These are phyloP conservation scores for Podospora comata DNA, from an alignment of 495 filamentous ascomycete genomes.

Conservation along the genomic window DNA sequence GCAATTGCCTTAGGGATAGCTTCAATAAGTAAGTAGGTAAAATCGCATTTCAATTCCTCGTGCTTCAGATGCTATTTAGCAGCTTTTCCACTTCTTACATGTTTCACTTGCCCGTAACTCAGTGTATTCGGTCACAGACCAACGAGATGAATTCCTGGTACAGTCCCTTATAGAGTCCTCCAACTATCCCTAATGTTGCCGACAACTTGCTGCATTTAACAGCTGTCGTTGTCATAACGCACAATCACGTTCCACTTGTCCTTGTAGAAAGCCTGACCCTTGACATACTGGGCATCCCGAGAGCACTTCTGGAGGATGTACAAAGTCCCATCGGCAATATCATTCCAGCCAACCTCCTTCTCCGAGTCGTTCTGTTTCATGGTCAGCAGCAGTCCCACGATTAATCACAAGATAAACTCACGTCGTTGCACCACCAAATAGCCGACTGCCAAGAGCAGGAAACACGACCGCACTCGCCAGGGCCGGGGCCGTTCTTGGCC, in stretches of 20 bases:
- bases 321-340: background rate
- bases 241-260: background rate
- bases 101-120: background rate
- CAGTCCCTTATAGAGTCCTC: background rate
- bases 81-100: no score
- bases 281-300: background rate
- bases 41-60: no score
- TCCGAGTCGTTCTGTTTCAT: background rate
- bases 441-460: constrained; percentile 27
- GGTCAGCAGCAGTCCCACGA: background rate
- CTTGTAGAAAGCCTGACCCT: background rate
- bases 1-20: no score
- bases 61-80: no score
- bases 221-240: background rate
- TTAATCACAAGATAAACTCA: constrained; percentile 5
- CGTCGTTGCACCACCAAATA: constrained; percentile 36
- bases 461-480: constrained; percentile 25
- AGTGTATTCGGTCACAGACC: background rate
- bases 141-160: background rate
- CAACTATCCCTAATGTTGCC: background rate
- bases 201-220: background rate
- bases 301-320: background rate
- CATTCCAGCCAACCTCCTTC: background rate
- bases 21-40: no score
- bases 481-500: constrained; percentile 21